Conservation (phyloP, 2,329 filamentous ascomycete species). For the Chaetothyriales sp. region DNA sequence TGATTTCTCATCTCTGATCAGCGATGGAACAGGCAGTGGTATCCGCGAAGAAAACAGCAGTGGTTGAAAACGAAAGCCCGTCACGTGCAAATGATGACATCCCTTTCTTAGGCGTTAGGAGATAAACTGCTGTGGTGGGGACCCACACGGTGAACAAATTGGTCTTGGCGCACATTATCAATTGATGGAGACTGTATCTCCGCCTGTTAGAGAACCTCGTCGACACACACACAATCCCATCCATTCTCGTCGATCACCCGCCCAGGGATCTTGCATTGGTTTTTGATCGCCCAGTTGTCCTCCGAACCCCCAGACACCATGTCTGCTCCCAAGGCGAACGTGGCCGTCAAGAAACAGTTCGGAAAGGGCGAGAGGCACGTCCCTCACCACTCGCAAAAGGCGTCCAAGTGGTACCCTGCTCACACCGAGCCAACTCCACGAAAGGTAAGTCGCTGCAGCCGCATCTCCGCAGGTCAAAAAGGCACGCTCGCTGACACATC, state of each 20-base stretch:
- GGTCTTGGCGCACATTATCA: background rate
- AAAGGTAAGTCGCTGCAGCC: conserved; percentile 60
- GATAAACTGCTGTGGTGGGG: background rate
- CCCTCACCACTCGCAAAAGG: conserved; percentile 77
- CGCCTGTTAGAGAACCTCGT: background rate
- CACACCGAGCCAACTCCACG: conserved; percentile 78
- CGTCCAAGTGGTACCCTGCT: conserved; percentile 97
- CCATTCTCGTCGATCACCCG: background rate
- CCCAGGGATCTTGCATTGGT: background rate
- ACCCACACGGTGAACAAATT: background rate
- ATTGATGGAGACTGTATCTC: background rate
- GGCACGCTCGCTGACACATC: conserved; percentile 10
- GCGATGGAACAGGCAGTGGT: background rate
- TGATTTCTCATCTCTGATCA: no score
- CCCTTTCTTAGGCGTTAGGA: background rate
- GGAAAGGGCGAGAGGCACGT: conserved; percentile 90
- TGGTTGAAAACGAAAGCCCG: background rate
- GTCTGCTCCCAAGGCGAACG: conserved; percentile 34
- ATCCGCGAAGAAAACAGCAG: background rate
- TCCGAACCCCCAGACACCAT: conserved; percentile 31
- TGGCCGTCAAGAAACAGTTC: conserved; percentile 74
- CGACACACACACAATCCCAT: conserved; percentile 1
- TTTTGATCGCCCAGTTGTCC: background rate
- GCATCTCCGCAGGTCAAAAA: background rate
- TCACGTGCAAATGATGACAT: background rate